Percentiles rank a stretch among this genome's conserved stretches.
Conservation (phyloP, 2,329 filamentous ascomycete species). For the Fusarium buharicum region DNA sequence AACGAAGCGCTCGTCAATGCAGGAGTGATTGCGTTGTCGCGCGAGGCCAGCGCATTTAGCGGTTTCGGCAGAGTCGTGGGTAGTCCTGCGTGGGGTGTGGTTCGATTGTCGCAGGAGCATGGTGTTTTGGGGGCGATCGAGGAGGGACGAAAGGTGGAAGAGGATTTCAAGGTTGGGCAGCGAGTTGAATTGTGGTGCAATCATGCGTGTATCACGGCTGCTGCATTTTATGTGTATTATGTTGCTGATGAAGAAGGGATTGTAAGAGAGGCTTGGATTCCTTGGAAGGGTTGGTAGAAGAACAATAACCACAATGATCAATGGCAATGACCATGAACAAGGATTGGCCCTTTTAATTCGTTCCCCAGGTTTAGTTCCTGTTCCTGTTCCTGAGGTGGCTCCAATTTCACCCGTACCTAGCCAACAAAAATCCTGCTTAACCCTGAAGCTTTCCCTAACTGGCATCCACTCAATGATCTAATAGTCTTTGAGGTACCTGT, state of each 20-base stretch:
- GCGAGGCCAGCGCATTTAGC: conserved; percentile 47
- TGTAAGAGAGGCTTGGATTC: conserved; percentile 50
- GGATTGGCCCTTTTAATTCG: conserved; percentile 30
- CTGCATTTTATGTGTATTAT: conserved; percentile 51
- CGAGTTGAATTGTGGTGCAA: conserved; percentile 48
- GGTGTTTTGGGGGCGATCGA: conserved; percentile 48
- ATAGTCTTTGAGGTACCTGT: too few relatives aligned
- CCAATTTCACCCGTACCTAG: conserved; percentile 30
- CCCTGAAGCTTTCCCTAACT: background rate
- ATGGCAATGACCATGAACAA: background rate
- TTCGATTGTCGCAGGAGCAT: conserved; percentile 53
- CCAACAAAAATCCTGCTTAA: conserved; percentile 40
- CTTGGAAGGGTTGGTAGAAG: conserved; percentile 51
- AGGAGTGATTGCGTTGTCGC: conserved; percentile 50
- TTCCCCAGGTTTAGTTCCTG: conserved; percentile 24
- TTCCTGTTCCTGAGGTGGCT: conserved; percentile 32
- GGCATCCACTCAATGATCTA: too few relatives aligned
- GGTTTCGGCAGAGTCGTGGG: conserved; percentile 49
- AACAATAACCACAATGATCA: background rate
- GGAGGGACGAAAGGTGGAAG: conserved; percentile 38
- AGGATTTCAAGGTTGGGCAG: conserved; percentile 50
- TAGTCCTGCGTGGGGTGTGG: conserved; percentile 47
- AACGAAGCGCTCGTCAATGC: conserved; percentile 54
- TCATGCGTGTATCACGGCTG: conserved; percentile 53
- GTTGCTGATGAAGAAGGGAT: conserved; percentile 51